Conservation (phyloP, 2,329 filamentous ascomycete species). For the Sphaerulina vaccinii region DNA sequence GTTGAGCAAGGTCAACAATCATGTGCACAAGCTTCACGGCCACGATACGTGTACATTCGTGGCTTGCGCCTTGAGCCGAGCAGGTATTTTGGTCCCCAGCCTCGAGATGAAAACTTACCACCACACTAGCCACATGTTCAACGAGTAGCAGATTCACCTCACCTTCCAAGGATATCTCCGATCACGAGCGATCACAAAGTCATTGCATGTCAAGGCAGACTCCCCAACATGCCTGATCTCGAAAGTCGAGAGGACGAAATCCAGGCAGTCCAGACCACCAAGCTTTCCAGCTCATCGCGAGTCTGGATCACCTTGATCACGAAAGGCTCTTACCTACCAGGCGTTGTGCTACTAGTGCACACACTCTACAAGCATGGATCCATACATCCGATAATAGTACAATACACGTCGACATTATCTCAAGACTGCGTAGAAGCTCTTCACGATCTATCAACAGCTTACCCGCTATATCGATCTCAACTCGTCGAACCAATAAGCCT, state of each 20-base stretch:
- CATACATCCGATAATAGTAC: slow-evolving; percentile 50
- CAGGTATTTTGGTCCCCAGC: too few relatives aligned
- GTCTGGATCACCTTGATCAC: slow-evolving; percentile 48
- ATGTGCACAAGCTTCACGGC: too few relatives aligned
- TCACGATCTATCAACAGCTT: slow-evolving; percentile 41
- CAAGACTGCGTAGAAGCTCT: slow-evolving; percentile 44
- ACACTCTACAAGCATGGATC: slow-evolving; percentile 49
- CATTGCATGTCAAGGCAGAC: too few relatives aligned
- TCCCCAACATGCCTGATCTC: neutral
- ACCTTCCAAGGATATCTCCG: too few relatives aligned
- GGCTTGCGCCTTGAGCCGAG: too few relatives aligned
- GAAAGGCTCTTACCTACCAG: slow-evolving; percentile 52
- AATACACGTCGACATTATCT: slow-evolving; percentile 48
- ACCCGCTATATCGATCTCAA: slow-evolving; percentile 44
- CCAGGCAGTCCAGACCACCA: too few relatives aligned
- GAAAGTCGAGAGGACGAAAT: neutral
- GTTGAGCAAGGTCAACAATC: neutral
- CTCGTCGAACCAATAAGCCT: slow-evolving; percentile 17
- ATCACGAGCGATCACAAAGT: too few relatives aligned
- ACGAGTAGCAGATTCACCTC: too few relatives aligned
- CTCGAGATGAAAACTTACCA: too few relatives aligned
- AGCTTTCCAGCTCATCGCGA: slow-evolving; percentile 2
- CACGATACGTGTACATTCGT: too few relatives aligned
- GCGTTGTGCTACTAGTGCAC: slow-evolving; percentile 52
- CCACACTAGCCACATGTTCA: too few relatives aligned